phyloP scores from a whole-genome alignment of 1,139 yeast genomes.

The Geotrichum phurueaensis region DNA sequence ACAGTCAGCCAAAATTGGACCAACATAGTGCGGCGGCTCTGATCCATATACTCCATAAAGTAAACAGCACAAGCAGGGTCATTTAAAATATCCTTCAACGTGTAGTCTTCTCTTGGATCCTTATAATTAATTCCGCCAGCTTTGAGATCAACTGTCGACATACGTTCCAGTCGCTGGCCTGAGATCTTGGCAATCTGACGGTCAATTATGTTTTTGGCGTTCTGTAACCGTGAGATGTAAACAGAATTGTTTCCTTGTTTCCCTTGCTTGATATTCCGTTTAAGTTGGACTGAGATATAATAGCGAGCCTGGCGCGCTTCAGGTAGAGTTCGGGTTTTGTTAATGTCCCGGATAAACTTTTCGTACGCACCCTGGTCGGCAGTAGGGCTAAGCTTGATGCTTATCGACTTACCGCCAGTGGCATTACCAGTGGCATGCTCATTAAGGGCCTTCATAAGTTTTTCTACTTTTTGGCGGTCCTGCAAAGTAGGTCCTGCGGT shows the following conservation, averaged over 20 bases:
- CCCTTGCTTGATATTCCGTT: slow-evolving; percentile 25
- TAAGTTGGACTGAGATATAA: slow-evolving; percentile 40
- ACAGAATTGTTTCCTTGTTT: slow-evolving; percentile 21
- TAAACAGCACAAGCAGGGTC: slow-evolving; percentile 45
- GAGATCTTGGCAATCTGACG: slow-evolving; percentile 28
- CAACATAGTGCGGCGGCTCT: slow-evolving; percentile 40
- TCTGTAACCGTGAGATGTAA: slow-evolving; percentile 30
- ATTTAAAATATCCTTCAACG: slow-evolving; percentile 40
- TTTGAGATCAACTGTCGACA: background rate
- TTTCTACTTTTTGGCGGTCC: slow-evolving; percentile 70
- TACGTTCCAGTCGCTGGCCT: slow-evolving; percentile 13
- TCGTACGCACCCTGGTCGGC: slow-evolving; percentile 40
- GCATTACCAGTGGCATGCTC: slow-evolving; percentile 44
- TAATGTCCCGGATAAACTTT: slow-evolving; percentile 39
- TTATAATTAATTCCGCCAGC: background rate
- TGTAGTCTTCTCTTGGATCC: slow-evolving; percentile 34
- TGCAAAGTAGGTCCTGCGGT: slow-evolving; percentile 60
- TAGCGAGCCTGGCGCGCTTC: slow-evolving; percentile 44
- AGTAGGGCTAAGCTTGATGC: slow-evolving; percentile 29
- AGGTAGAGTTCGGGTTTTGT: slow-evolving; percentile 34
- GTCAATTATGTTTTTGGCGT: slow-evolving; percentile 28
- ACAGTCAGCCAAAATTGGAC: slow-evolving; percentile 64
- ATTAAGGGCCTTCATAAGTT: slow-evolving; percentile 63
- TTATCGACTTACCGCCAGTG: slow-evolving; percentile 3
- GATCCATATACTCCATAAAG: slow-evolving; percentile 55